Base-by-base conservation (phyloP, 2,329 filamentous ascomycete genomes). In the Cercospora zeina region DNA sequence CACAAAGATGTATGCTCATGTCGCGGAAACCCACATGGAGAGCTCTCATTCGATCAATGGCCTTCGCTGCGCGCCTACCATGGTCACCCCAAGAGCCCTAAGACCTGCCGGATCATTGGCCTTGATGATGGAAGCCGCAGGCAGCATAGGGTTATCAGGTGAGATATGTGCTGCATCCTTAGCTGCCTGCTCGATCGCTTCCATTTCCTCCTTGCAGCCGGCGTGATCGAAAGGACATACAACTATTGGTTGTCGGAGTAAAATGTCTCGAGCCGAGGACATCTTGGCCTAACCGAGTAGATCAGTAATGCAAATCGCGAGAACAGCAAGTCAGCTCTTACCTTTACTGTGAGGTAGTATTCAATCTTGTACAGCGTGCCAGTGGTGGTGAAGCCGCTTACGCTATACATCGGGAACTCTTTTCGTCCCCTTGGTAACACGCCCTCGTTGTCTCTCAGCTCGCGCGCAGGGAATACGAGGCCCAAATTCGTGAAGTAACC, bases 331-430 rank as follows among this genome's bases (percentile, higher is more conserved):
- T 42, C 14, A 59, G 27, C n/a, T 50, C 73, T 56, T 81, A 96
- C 93, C 86, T 96, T 97, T 66, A 97, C 91, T 57, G 87, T 92
- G 59, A 97, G 80, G 75, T 93, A 99, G 74, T 97, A 99, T 77
- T 99, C 93, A 74, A 99, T 96, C 77, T 97, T 97, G 81, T 99
- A 99, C 13, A 99, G 83, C 36, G 89, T 93, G 34, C 91, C 96
- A 7, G 90, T 90, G 0, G 95, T 97, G 1, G 95, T 97, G 72
- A 99, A 99, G 0, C 93, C 93, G 34, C 85, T 87, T 50, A 97
- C 89, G 60, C 89, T 87, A 74, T 97, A 96, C 74, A 90, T 86
- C 6, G 95, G 95, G 76, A 97, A 97, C 27, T 88, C 90, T 9
- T 91, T 84, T 75, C 92, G 95, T 24, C 90, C 89, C 70, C 93